A percentile compares a stretch with the other conserved stretches of the same genome.
Evolutionary conservation across 1,284 basidiomycete genomes (phyloP).

Genomic region (Moesziomyces globuligerus): DNA sequence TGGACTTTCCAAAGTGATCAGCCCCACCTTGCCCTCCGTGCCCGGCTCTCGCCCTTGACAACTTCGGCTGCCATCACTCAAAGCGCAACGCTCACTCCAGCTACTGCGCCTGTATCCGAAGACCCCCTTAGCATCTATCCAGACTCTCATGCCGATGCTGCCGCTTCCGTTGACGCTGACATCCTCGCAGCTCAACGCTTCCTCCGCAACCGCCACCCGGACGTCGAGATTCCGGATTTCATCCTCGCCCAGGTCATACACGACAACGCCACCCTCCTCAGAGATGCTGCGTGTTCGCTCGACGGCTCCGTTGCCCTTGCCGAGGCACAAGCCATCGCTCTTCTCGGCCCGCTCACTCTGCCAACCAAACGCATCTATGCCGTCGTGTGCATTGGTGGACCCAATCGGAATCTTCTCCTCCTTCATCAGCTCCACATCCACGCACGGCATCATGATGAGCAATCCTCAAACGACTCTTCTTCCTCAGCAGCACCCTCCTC

Average conservation of each 20-base stretch:
- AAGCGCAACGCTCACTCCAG: conserved; percentile 11
- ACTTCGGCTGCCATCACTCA: conserved; percentile 3
- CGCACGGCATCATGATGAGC: not conserved
- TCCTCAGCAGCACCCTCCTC: not conserved
- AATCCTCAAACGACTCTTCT: not conserved
- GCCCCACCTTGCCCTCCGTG: not conserved
- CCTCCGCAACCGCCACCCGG: conserved; percentile 17
- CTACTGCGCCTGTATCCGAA: conserved; percentile 1
- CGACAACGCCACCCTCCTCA: conserved; percentile 22
- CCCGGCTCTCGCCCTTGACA: not conserved
- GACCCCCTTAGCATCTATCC: conserved; percentile 17
- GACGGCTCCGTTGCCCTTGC: conserved; percentile 24
- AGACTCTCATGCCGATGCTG: conserved; percentile 1
- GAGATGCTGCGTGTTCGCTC: conserved; percentile 7
- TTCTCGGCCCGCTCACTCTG: conserved; percentile 25
- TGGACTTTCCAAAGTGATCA: conserved; percentile 18
- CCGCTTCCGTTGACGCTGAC: conserved; percentile 35
- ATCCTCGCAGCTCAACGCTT: conserved; percentile 30
- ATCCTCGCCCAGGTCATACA: conserved; percentile 20
- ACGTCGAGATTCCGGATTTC: conserved; percentile 31
- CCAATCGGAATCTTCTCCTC: conserved; percentile 24
- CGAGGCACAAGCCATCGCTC: conserved; percentile 26
- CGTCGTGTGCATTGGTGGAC: conserved; percentile 21
- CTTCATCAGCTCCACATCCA: conserved; percentile 28
- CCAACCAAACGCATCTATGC: conserved; percentile 5